A percentile compares a stretch with the other conserved stretches of the same genome.
These are phyloP conservation scores for Davidsoniella virescens DNA, from an alignment of 2,329 filamentous ascomycete genomes.

Conservation along the genomic window DNA sequence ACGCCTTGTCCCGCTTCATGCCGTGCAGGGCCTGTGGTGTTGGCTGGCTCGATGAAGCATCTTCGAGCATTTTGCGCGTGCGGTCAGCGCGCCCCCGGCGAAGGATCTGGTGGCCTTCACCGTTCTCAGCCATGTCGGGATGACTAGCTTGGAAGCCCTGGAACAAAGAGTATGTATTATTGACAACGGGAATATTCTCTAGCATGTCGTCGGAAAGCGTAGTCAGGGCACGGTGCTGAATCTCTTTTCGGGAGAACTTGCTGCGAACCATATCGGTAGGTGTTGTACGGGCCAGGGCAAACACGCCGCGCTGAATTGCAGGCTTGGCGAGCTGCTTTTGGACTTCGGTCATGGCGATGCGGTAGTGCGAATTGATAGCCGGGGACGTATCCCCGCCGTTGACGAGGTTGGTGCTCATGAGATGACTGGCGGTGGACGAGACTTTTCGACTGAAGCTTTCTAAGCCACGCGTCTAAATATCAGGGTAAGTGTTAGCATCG, in stretches of 20 bases:
- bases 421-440: slow-evolving; percentile 76
- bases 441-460: slow-evolving; percentile 92
- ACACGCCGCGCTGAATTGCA: slow-evolving; percentile 71
- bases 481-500: neutral
- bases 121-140: slow-evolving; percentile 53
- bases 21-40: slow-evolving; percentile 52
- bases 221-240: slow-evolving; percentile 80
- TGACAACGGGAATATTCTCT: slow-evolving; percentile 64
- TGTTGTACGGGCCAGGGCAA: slow-evolving; percentile 76
- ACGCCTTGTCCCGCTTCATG: slow-evolving; percentile 64
- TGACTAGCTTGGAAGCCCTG: slow-evolving; percentile 89
- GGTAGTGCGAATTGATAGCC: slow-evolving; percentile 42
- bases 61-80: slow-evolving; percentile 59
- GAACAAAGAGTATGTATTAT: slow-evolving; percentile 81
- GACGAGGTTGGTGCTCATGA: slow-evolving; percentile 49
- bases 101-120: slow-evolving; percentile 43
- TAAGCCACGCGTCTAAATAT: slow-evolving; percentile 58
- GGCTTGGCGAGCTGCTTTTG: slow-evolving; percentile 79
- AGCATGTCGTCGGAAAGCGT: slow-evolving; percentile 84
- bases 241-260: slow-evolving; percentile 77
- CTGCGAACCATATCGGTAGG: slow-evolving; percentile 90
- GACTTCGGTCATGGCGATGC: slow-evolving; percentile 73
- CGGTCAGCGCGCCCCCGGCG: slow-evolving; percentile 46
- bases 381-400: slow-evolving; percentile 30
- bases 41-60: slow-evolving; percentile 33